These are phyloP conservation scores for Mortierella polycephala DNA, from an alignment of 371 early-diverging fungal species.

Conservation along the genomic window DNA sequence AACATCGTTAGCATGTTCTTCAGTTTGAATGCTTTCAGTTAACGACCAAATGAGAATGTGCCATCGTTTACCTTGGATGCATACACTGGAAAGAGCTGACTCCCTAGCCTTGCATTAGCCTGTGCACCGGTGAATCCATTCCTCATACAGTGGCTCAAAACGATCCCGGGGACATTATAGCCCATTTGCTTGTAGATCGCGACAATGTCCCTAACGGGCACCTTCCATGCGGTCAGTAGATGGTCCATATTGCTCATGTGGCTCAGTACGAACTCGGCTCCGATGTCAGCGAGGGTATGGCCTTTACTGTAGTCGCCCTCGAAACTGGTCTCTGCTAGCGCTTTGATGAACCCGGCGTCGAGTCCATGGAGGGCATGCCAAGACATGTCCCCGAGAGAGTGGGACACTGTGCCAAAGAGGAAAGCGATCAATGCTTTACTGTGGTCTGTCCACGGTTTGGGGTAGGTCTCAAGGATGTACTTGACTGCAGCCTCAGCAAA, in stretches of 20 bases:
- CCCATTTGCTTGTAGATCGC: slow-evolving; percentile 73
- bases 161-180: slow-evolving; percentile 34
- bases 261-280: slow-evolving; percentile 82
- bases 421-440: slow-evolving; percentile 73
- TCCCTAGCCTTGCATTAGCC: slow-evolving; percentile 58
- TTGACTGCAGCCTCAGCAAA: slow-evolving; percentile 75
- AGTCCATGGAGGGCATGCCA: slow-evolving; percentile 85
- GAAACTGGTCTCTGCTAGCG: slow-evolving; percentile 74
- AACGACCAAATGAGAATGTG: not conserved
- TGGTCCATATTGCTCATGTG: slow-evolving; percentile 60
- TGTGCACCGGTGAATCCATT: slow-evolving; percentile 74
- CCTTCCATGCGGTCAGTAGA: slow-evolving; percentile 71
- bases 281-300: slow-evolving; percentile 82
- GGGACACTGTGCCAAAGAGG: slow-evolving; percentile 83
- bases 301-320: slow-evolving; percentile 67
- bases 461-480: slow-evolving; percentile 67
- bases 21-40: not conserved
- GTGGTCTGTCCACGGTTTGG: slow-evolving; percentile 57
- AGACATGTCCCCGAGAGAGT: slow-evolving; percentile 83
- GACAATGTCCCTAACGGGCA: slow-evolving; percentile 80
- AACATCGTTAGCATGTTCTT: not conserved
- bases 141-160: slow-evolving; percentile 65
- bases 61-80: slow-evolving; percentile 56
- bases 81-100: slow-evolving; percentile 64
- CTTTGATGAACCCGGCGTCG: slow-evolving; percentile 75